Evolutionary conservation across 1,284 basidiomycete genomes (phyloP).

Genomic region (Tremellales sp.): DNA sequence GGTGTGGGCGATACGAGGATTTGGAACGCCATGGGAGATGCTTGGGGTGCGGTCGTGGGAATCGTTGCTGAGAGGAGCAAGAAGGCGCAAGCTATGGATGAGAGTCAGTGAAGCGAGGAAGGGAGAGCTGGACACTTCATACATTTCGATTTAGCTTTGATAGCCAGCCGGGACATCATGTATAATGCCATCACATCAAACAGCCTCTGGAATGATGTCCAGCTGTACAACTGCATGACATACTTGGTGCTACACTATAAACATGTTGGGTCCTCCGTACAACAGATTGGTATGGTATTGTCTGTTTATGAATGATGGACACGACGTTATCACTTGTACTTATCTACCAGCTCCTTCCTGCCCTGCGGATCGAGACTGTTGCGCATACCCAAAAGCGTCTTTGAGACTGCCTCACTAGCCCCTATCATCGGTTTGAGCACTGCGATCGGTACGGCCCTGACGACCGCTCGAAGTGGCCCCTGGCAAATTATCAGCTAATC

Average conservation of each 20-base stretch:
- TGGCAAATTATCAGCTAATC: slow-evolving; percentile 44
- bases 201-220: too few relatives aligned
- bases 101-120: background rate
- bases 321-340: slow-evolving; percentile 62
- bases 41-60: background rate
- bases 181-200: too few relatives aligned
- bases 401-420: slow-evolving; percentile 90
- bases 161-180: too few relatives aligned
- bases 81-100: background rate
- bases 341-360: slow-evolving; percentile 73
- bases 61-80: background rate
- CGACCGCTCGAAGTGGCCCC: slow-evolving; percentile 86
- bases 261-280: too few relatives aligned
- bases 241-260: too few relatives aligned
- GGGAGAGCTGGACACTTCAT: too few relatives aligned
- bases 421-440: slow-evolving; percentile 96
- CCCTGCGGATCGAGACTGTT: slow-evolving; percentile 81
- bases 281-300: too few relatives aligned
- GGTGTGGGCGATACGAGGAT: background rate
- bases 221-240: too few relatives aligned
- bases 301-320: too few relatives aligned
- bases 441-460: slow-evolving; percentile 93
- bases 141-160: too few relatives aligned
- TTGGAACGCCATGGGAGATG: background rate
- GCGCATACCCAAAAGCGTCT: slow-evolving; percentile 86